These are phyloP conservation scores for Nakaseomyces kungkrabaensis DNA, from an alignment of 1,139 yeast species.

Conservation along the genomic window DNA sequence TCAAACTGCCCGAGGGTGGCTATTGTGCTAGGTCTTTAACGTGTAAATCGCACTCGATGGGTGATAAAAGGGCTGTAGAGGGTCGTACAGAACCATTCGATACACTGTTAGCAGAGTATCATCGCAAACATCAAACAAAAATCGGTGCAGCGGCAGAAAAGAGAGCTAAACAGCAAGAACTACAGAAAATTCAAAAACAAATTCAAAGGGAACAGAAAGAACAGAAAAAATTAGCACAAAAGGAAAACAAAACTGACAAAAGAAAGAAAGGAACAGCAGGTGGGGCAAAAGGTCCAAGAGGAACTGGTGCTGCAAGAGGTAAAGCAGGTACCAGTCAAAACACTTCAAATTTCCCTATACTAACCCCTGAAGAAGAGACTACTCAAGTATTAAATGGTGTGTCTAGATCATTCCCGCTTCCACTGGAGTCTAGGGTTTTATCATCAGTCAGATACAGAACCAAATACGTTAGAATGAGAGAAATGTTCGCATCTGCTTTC, in stretches of 20 bases:
- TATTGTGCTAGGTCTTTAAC: slow-evolving; percentile 91
- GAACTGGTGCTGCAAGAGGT: background rate
- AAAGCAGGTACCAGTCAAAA: slow-evolving; percentile 3
- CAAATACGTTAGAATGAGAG: slow-evolving; percentile 70
- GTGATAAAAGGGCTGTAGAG: slow-evolving; percentile 88
- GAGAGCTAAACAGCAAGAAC: slow-evolving; percentile 29
- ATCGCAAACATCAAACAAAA: slow-evolving; percentile 84
- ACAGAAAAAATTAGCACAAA: slow-evolving; percentile 14
- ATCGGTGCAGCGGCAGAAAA: slow-evolving; percentile 74
- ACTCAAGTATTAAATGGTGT: slow-evolving; percentile 91
- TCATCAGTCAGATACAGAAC: slow-evolving; percentile 64
- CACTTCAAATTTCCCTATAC: slow-evolving; percentile 5
- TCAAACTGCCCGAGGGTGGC: slow-evolving; percentile 83
- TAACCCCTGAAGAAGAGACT: slow-evolving; percentile 80
- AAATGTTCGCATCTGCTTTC: slow-evolving; percentile 58
- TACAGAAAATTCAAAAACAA: slow-evolving; percentile 23
- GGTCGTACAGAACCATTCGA: slow-evolving; percentile 94
- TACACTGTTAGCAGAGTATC: slow-evolving; percentile 76
- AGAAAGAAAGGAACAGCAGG: slow-evolving; percentile 5
- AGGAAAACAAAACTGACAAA: slow-evolving; percentile 9
- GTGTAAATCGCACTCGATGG: slow-evolving; percentile 97
- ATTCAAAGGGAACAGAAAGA: slow-evolving; percentile 22
- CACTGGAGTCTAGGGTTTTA: slow-evolving; percentile 66
- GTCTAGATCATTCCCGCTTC: slow-evolving; percentile 66
- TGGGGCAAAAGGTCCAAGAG: slow-evolving; percentile 3